Conservation (phyloP, 1,284 basidiomycete genomes). For the Apiotrichum laibachii region DNA sequence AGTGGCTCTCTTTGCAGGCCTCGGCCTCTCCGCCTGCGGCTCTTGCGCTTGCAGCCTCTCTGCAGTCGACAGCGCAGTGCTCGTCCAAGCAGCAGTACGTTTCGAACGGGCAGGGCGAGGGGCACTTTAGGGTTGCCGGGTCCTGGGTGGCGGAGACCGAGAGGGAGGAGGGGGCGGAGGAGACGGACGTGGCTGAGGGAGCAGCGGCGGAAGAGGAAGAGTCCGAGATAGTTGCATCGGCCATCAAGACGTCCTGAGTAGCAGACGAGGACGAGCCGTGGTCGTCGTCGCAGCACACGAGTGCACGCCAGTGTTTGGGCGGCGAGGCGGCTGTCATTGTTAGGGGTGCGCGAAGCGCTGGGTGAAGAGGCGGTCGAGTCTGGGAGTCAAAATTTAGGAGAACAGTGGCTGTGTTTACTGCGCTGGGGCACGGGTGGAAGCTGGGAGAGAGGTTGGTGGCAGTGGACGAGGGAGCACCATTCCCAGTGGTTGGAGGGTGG, state of each 20-base stretch:
- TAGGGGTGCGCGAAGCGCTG: too few species aligned
- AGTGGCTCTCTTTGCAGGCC: neutral
- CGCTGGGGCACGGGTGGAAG: neutral
- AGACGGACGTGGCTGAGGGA: neutral
- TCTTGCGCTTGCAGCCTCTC: neutral
- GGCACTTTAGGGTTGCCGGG: neutral
- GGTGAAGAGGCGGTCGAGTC: too few species aligned
- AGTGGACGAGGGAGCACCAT: neutral
- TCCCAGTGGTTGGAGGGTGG: neutral
- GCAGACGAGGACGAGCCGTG: slow-evolving; percentile 23
- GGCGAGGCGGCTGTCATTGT: neutral
- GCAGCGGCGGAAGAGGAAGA: neutral
- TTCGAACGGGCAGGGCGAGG: slow-evolving; percentile 20
- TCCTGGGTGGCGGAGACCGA: neutral
- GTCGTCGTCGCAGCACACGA: slow-evolving; percentile 43
- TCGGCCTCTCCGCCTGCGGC: neutral
- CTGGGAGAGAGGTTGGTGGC: neutral
- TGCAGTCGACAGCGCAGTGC: slow-evolving; percentile 12
- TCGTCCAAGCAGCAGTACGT: slow-evolving; percentile 28
- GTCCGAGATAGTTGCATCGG: neutral
- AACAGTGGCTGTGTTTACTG: neutral
- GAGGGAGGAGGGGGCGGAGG: neutral
- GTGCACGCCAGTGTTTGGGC: slow-evolving; percentile 17
- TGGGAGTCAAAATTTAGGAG: too few species aligned
- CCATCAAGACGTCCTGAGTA: neutral